Evolutionary conservation across 257 asterid species (phyloP).

Genomic region (Solanum rostratum): DNA sequence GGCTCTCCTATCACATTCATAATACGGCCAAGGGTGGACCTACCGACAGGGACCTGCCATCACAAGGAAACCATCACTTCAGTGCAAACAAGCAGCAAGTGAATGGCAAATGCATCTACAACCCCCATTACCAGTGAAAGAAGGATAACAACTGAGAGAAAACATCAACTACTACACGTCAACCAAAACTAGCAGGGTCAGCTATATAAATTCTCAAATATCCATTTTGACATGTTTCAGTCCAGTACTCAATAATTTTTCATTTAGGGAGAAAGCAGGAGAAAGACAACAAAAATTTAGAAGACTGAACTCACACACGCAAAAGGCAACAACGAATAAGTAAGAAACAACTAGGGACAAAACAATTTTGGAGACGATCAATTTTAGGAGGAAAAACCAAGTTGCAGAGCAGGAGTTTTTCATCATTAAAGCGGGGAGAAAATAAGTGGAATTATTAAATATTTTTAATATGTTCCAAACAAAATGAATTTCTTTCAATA

Average conservation of each 20-base stretch:
- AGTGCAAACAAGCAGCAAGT: background rate
- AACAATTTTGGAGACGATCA: background rate
- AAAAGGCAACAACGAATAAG: background rate
- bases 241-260: background rate
- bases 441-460: background rate
- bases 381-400: background rate
- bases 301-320: background rate
- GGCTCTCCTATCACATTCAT: slow-evolving; percentile 96
- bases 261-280: background rate
- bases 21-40: slow-evolving; percentile 95
- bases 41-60: slow-evolving; percentile 91
- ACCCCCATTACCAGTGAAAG: background rate
- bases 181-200: background rate
- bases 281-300: background rate
- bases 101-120: background rate
- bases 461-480: background rate
- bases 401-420: background rate
- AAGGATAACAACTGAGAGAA: background rate
- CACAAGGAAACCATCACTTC: background rate
- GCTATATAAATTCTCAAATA: background rate
- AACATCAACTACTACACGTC: background rate
- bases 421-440: background rate
- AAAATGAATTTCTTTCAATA: background rate
- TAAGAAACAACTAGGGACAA: background rate
- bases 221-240: background rate